phyloP scores from a whole-genome alignment of 352 stramenopile species.

The Pythium scleroteichum region DNA sequence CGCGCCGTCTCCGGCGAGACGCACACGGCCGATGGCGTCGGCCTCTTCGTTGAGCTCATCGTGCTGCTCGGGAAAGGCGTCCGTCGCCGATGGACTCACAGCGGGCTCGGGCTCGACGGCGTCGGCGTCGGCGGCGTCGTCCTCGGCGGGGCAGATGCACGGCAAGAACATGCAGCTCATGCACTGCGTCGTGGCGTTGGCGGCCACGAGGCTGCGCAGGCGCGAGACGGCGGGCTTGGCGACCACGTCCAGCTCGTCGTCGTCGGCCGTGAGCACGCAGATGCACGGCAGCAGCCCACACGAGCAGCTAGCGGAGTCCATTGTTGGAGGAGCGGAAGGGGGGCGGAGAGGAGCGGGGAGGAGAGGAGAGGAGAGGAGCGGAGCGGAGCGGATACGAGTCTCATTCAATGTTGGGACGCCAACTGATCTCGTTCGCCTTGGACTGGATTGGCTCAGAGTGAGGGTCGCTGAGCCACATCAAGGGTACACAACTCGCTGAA shows the following conservation, averaged over 20 bases:
- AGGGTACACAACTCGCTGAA: not conserved
- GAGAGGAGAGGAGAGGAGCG: not conserved
- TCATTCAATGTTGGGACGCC: not conserved
- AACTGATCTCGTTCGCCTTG: not conserved
- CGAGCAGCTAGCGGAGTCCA: slow-evolving; percentile 33
- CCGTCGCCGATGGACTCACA: slow-evolving; percentile 33
- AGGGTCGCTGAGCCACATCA: slow-evolving; percentile 1
- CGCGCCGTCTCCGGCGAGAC: slow-evolving; percentile 21
- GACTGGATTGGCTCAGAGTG: not conserved
- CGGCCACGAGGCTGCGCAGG: slow-evolving; percentile 54
- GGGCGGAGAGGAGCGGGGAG: not conserved
- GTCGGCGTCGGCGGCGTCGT: slow-evolving; percentile 27
- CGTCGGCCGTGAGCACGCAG: slow-evolving; percentile 47
- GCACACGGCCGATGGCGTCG: slow-evolving; percentile 62
- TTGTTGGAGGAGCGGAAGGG: not conserved
- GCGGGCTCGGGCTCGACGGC: slow-evolving; percentile 1
- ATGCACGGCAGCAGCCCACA: slow-evolving; percentile 76
- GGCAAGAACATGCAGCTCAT: slow-evolving; percentile 76
- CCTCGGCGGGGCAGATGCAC: slow-evolving; percentile 71
- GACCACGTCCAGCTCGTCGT: slow-evolving; percentile 30
- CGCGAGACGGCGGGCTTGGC: slow-evolving; percentile 15
- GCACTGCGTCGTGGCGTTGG: slow-evolving; percentile 59
- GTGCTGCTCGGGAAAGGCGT: slow-evolving; percentile 17
- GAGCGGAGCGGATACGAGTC: not conserved
- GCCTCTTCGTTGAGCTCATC: slow-evolving; percentile 36